A percentile compares a stretch with the other conserved stretches of the same genome.
phyloP scores from a whole-genome alignment of 371 early-diverging fungal genomes.

The Apophysomyces elegans region DNA sequence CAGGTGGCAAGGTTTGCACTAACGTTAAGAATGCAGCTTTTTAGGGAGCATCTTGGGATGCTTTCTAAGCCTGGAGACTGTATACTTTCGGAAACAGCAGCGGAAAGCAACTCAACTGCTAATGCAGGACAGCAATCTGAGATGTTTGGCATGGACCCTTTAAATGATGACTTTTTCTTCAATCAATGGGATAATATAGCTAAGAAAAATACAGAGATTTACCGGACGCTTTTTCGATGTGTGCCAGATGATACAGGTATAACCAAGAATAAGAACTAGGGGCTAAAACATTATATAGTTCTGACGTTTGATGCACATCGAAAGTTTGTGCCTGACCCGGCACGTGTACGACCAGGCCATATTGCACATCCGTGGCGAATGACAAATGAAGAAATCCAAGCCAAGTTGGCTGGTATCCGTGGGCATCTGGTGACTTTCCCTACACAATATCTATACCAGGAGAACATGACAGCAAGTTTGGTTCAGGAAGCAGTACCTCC shows the following conservation, averaged over 20 bases:
- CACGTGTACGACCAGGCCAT: conserved; percentile 56
- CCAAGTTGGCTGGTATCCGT: conserved; percentile 37
- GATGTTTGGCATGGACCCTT: conserved; percentile 71
- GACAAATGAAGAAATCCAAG: conserved; percentile 39
- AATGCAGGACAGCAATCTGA: conserved; percentile 23
- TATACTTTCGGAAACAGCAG: background rate
- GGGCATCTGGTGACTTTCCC: conserved; percentile 76
- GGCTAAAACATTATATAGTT: conserved; percentile 27
- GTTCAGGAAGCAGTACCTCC: conserved; percentile 60
- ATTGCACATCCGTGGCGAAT: conserved; percentile 50
- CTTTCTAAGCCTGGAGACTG: conserved; percentile 23
- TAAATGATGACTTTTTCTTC: conserved; percentile 64
- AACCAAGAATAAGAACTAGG: background rate
- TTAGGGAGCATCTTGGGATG: conserved; percentile 86
- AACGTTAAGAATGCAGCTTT: conserved; percentile 72
- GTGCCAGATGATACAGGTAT: conserved; percentile 84
- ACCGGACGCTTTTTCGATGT: conserved; percentile 78
- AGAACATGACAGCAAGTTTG: conserved; percentile 65
- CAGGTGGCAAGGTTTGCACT: conserved; percentile 74
- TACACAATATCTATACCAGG: conserved; percentile 68
- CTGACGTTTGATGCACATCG: conserved; percentile 58
- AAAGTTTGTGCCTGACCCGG: conserved; percentile 58
- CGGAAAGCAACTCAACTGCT: background rate
- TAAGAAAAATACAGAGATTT: conserved; percentile 68
- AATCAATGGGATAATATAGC: conserved; percentile 71